phyloP scores from a whole-genome alignment of 139 green algal species.

The Chlorella sp. region DNA sequence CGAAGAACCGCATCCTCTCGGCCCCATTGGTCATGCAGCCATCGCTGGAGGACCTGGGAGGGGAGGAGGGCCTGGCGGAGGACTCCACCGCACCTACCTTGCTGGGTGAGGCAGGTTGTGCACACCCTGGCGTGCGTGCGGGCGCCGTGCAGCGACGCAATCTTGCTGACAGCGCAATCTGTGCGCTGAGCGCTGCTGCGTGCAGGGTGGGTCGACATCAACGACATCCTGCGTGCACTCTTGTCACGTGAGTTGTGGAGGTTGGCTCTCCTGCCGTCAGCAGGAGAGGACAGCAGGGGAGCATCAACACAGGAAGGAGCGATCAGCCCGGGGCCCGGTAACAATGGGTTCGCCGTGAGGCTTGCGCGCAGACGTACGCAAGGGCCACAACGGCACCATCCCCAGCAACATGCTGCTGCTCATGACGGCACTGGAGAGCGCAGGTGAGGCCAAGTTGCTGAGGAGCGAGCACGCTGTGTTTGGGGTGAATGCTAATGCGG shows the following conservation, averaged over 20 bases:
- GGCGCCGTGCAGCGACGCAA: no score
- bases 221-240: conserved; percentile 37
- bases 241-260: conserved; percentile 8
- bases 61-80: conserved; percentile 5
- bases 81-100: neutral
- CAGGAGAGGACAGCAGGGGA: neutral
- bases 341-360: neutral
- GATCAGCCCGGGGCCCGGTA: neutral
- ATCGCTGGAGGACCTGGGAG: conserved; percentile 50
- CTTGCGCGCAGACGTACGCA: neutral
- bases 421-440: conserved; percentile 68
- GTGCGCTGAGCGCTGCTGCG: no score
- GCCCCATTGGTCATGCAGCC: conserved; percentile 49
- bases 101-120: no score
- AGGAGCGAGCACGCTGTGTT: no score
- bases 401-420: conserved; percentile 67
- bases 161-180: no score
- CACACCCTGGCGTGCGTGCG: no score
- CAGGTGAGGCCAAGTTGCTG: no score
- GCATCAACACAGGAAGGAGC: neutral
- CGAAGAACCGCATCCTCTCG: conserved; percentile 53
- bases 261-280: neutral
- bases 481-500: no score
- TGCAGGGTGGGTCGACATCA: conserved; percentile 54
- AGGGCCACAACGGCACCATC: conserved; percentile 10